Percentiles rank a stretch among this genome's conserved stretches.
Evolutionary conservation across 805 yeast genomes (phyloP).

Genomic region (Zygosaccharomyces gambellarensis): DNA sequence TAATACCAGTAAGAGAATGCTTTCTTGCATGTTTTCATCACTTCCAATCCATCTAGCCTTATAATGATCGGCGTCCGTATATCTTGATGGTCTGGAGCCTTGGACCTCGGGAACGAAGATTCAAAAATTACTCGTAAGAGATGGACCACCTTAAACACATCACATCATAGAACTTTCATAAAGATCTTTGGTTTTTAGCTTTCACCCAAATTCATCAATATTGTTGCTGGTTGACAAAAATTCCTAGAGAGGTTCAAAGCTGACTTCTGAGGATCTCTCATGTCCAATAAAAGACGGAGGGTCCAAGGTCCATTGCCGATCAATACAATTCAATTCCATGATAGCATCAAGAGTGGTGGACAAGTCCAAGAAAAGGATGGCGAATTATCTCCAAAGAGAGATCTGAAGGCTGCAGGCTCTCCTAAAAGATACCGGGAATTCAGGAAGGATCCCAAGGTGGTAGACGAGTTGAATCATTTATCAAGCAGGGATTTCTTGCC

Average conservation of each 20-base stretch:
- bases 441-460: slow-evolving; percentile 19
- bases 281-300: slow-evolving; percentile 12
- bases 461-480: slow-evolving; percentile 14
- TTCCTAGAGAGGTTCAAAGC: neutral
- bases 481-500: slow-evolving; percentile 17
- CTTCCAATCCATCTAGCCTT: neutral
- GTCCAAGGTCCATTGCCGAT: slow-evolving; percentile 12
- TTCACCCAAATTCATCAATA: neutral
- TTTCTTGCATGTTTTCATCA: neutral
- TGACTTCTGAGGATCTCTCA: slow-evolving; percentile 1
- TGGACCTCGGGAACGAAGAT: neutral
- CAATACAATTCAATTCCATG: slow-evolving; percentile 10
- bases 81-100: neutral
- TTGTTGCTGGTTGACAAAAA: neutral
- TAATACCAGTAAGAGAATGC: neutral
- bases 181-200: neutral
- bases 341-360: slow-evolving; percentile 1
- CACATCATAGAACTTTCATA: neutral
- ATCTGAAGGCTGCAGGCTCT: neutral
- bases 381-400: neutral
- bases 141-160: neutral
- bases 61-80: neutral
- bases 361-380: neutral
- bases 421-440: slow-evolving; percentile 18
- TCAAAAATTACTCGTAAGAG: neutral